Conservation (phyloP, 2,329 filamentous ascomycete genomes). For the Xylaria sp. region DNA sequence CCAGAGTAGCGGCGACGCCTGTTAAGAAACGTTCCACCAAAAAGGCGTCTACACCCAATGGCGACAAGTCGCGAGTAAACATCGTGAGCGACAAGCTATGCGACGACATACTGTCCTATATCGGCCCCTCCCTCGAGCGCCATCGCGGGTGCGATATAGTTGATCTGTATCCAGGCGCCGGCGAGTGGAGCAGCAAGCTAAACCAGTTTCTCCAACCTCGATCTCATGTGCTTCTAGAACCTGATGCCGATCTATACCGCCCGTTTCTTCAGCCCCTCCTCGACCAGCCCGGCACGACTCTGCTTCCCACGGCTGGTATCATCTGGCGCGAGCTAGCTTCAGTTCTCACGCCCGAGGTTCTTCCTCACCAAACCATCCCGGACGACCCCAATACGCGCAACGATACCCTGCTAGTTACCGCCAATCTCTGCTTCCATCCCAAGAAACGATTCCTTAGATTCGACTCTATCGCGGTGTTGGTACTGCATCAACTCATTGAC, state of each 20-base stretch:
- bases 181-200: constrained; percentile 79
- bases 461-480: constrained; percentile 61
- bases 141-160: constrained; percentile 83
- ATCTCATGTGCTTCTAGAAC: constrained; percentile 83
- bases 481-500: constrained; percentile 66
- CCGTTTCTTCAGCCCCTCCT: constrained; percentile 66
- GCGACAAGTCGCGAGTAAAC: constrained; percentile 55
- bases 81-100: constrained; percentile 59
- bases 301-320: constrained; percentile 64
- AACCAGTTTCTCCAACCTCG: constrained; percentile 78
- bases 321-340: constrained; percentile 63
- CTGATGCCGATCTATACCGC: constrained; percentile 62
- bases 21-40: background rate
- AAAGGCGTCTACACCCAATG: constrained; percentile 6
- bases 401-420: constrained; percentile 74
- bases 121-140: constrained; percentile 70
- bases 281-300: constrained; percentile 51
- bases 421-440: constrained; percentile 66
- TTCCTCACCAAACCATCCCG: constrained; percentile 60
- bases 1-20: background rate
- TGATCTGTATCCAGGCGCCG: constrained; percentile 82
- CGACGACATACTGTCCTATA: constrained; percentile 72
- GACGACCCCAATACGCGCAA: constrained; percentile 61
- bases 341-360: constrained; percentile 55
- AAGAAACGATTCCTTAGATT: constrained; percentile 57